Evolutionary conservation across 495 filamentous ascomycete genomes (phyloP).

Genomic region (Penicillium angulare): DNA sequence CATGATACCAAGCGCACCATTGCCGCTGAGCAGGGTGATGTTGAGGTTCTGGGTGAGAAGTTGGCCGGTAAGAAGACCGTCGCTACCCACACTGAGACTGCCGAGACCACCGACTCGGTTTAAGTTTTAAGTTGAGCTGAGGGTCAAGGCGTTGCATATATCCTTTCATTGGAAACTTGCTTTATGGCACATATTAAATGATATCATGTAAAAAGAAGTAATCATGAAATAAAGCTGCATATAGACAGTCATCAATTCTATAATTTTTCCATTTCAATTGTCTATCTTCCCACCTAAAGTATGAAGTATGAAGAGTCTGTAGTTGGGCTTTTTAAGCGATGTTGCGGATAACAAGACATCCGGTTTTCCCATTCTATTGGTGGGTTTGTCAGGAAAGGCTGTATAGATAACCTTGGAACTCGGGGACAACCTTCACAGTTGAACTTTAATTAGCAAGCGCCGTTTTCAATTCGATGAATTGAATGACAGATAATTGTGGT

Average conservation of each 20-base stretch:
- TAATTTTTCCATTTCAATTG: no score
- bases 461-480: not conserved
- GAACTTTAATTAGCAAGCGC: not conserved
- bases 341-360: no score
- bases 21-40: conserved; percentile 23
- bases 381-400: no score
- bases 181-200: not conserved
- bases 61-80: conserved; percentile 20
- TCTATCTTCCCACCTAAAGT: no score
- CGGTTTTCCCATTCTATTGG: no score
- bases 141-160: no score
- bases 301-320: no score
- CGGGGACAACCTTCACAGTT: not conserved
- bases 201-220: conserved; percentile 14
- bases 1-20: conserved; percentile 24
- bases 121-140: not conserved
- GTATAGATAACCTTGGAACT: no score
- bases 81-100: conserved; percentile 14
- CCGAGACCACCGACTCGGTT: conserved; percentile 1
- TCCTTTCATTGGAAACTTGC: not conserved
- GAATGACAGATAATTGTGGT: not conserved
- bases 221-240: not conserved
- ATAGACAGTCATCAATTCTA: no score
- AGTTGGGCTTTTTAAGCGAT: no score
- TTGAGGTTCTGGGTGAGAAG: conserved; percentile 25